Evolutionary conservation across 768 basidiomycete species (phyloP), one percentile per base, ranked within the genome.

Genomic region (Hydnum rufescens): DNA sequence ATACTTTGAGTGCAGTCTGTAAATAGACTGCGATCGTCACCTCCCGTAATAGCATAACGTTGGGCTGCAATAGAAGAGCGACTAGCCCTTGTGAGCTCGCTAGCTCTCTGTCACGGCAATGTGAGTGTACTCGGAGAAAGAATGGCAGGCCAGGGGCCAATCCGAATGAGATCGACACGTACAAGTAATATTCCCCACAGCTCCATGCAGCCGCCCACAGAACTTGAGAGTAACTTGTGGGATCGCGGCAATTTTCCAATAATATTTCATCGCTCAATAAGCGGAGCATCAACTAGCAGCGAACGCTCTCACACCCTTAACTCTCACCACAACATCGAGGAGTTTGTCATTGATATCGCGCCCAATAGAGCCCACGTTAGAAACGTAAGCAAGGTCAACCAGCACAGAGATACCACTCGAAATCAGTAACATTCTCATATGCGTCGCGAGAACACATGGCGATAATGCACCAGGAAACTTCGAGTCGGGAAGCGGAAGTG

Each of bases 191-290:
- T 66, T 99, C 95, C n/a, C 92, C 93, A 56, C 86, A 89, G 58
- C 96, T 84, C 85, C 87, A 99, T 3, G 89, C 88, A 5, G 90
- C 92, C 0, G 92, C 95, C 75, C 85, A 88, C 2, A 95, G 68
- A 5, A 93, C 75, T 60, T 92, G 86, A 0, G 79, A 75, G 59
- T 86, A 92, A 2, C 77, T 79, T 1, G 76, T 80, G 49, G 74
- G 73, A 22, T 85, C 80, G 19, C 69, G 66, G 2, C 78, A 77
- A 61, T 77, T 78, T 51, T 72, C 67, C 49, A 88, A 57, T 59
- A 92, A 74, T 0, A 73, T 71, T 42, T 86, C 81, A 57, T 97
- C 92, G 46, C 73, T 75, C 39, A 97, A 63, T 5, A 97, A 61
- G 48, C 80, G 78, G 55, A 79, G 77, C 78, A 92, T 82, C 51